Evolutionary conservation across 257 asterid species (phyloP), one percentile per base, ranked within the genome.

Genomic region (Paraleonurus japonicus): DNA sequence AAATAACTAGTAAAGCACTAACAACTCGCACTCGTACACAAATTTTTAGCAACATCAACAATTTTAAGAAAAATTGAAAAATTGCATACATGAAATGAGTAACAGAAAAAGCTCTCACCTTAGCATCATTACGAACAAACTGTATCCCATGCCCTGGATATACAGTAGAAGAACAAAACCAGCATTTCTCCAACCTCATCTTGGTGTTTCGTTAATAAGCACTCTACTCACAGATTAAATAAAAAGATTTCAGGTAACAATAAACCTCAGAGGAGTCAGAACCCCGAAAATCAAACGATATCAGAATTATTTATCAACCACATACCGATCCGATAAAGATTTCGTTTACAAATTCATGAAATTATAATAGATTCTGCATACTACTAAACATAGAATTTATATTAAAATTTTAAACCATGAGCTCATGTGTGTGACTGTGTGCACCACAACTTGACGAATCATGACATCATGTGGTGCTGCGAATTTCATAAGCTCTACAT

Each of bases 61-160:
- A 64, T 0, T 54, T 43, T 20, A n/a, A 24, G 27, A 78, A 12
- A 32, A 20, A 20, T 2, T 9, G 7, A 28, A 30, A 55, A 57
- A 20, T 22, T 6, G 12, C 7, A 74, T 3, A 62, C 1, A 65
- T 10, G 13, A 10, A 61, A 5, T 41, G 0, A 76, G 20, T 3
- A 39, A 43, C 4, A 50, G 54, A 0, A 55, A 57, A 57, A 67
- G 62, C 26, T 20, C 41, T 55, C 41, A 88, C 98, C 94, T 92
- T 92, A 2, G 98, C 96, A 65, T 92, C 98, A 24, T 90, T 92
- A 30, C 96, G 90, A 54, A 92, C 98, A 79, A 71, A 92, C 41
- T 92, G 98, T 67, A 92, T 92, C 22, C 96, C 98, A 57, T 92
- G 98, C 47, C 98, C 96, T 0, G 96, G 96, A 67, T 90, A 90